Percentiles rank a stretch among this genome's conserved stretches.
These are phyloP conservation scores for Clarireedia hainanense DNA, from an alignment of 2,329 filamentous ascomycete genomes.

Conservation along the genomic window DNA sequence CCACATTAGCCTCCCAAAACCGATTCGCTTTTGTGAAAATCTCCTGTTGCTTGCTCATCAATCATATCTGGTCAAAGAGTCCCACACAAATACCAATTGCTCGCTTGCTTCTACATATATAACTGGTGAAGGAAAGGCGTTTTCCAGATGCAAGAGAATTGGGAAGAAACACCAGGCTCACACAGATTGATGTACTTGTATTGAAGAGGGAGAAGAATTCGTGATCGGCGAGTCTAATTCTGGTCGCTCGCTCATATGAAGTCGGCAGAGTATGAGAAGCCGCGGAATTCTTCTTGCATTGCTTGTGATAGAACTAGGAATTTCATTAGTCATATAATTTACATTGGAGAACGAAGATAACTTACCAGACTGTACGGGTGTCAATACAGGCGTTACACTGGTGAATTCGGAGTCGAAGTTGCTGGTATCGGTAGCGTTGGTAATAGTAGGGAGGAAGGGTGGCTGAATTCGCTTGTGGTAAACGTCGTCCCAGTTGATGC, in stretches of 20 bases:
- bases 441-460: constrained; percentile 85
- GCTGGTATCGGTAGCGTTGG: constrained; percentile 92
- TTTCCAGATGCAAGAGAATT: background rate
- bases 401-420: constrained; percentile 99
- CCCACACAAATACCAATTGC: background rate
- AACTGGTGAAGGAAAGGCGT: background rate
- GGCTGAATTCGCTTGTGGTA: constrained; percentile 89
- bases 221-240: background rate
- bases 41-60: background rate
- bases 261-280: constrained; percentile 71
- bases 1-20: no score
- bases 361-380: constrained; percentile 93
- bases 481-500: constrained; percentile 98
- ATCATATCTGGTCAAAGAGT: background rate
- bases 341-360: constrained; percentile 17
- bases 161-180: background rate
- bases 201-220: background rate
- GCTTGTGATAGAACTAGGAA: constrained; percentile 81
- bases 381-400: constrained; percentile 93
- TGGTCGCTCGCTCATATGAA: constrained; percentile 24
- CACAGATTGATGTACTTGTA: background rate
- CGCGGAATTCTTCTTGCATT: constrained; percentile 99
- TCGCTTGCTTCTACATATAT: background rate
- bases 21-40: no score
- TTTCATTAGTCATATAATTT: constrained; percentile 5